Conservation (phyloP, 192 early-diverging fungal species). For the Spinellus fusiger region DNA sequence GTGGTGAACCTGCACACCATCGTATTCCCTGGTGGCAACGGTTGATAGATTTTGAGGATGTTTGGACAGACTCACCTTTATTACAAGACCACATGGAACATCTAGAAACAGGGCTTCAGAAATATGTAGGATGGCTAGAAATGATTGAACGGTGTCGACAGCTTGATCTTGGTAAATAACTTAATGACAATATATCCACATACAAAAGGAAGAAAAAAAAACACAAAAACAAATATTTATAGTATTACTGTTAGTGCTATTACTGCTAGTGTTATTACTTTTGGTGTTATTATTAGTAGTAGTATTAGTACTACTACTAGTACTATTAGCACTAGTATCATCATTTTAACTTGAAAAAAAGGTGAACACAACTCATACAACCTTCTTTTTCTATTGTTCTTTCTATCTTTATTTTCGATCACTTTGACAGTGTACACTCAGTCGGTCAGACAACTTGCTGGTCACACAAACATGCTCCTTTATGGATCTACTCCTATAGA, state of each 20-base stretch:
- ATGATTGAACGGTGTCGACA: conserved; percentile 15
- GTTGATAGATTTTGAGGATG: conserved; percentile 3
- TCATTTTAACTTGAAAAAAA: too few relatives aligned
- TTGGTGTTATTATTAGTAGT: neutral
- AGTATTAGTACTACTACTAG: too few relatives aligned
- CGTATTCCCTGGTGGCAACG: neutral
- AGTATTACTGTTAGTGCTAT: neutral
- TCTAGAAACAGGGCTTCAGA: conserved; percentile 6
- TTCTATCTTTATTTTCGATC: too few relatives aligned
- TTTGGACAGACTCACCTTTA: conserved; percentile 12
- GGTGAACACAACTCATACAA: too few relatives aligned
- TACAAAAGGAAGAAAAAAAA: neutral
- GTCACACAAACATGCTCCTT: neutral
- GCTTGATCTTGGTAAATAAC: conserved; percentile 4
- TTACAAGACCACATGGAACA: conserved; percentile 7
- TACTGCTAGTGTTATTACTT: neutral
- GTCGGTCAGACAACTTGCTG: neutral
- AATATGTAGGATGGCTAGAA: conserved; percentile 13
- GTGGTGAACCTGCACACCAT: neutral
- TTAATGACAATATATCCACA: too few relatives aligned
- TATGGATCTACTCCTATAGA: neutral
- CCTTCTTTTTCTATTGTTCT: too few relatives aligned
- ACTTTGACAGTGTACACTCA: neutral
- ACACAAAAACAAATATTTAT: neutral
- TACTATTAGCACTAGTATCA: too few relatives aligned